Base-by-base conservation (phyloP, 2,329 filamentous ascomycete genomes). In the Dactylellina drechsleri region DNA sequence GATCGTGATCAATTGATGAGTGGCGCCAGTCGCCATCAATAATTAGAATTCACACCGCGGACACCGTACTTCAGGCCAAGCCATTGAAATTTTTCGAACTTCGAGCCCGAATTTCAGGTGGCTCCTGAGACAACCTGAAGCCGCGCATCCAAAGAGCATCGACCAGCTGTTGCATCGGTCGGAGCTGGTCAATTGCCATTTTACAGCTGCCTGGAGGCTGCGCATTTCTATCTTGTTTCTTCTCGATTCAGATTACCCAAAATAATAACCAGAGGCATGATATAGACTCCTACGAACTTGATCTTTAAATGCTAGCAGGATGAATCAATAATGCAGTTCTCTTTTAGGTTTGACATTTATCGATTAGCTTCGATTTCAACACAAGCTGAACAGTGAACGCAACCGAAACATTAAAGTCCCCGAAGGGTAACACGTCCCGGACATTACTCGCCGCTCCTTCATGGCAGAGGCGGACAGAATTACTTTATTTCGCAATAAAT, bases 371-470 rank as follows among this genome's bases (percentile, higher is more conserved):
- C 31, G 31, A 36, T n/a, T 52, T 18, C 18, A 52, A 52, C 47
- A 18, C 16, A 5, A 52, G 47, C 2, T 52, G 47, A 52, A 52
- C 47, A 8, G n/a, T 18, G 31, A 36, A 36, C 31, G 1, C 31
- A 36, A 36, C 31, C 31, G 18, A 52, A 18, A 52, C 16, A 52
- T 18, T 18, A 52, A 52, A 52, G 47, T 52, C 47, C n/a, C 47
- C 47, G 47, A 52, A 20, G n/a, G n/a, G 47, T 52, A 52, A 52
- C 47, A 52, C 47, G 6, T 23, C 20, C n/a, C 40, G 28, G 54
- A 58, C 36, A 58, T 43, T 43, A 58, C 20, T 20, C 54, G n/a
- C 54, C 54, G 54, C 16, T 16, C n/a, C 26, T 12, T 15, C 16
- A 15, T 18, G 54, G 54, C 6, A 36, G 40, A 43, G 16, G n/a